phyloP scores from a whole-genome alignment of 257 asterid genomes.

The Capsicum baccatum region DNA sequence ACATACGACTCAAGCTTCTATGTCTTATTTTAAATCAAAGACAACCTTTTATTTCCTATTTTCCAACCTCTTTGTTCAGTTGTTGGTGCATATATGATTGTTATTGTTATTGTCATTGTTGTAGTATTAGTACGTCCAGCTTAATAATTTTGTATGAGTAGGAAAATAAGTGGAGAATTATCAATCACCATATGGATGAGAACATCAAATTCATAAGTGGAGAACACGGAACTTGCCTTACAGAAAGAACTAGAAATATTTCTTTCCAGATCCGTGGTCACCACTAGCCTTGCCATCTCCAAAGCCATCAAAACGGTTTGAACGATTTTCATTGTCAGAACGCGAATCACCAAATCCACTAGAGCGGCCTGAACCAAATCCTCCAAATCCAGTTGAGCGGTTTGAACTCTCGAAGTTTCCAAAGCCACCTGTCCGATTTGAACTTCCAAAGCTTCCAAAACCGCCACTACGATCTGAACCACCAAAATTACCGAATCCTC shows the following conservation, averaged over 20 bases:
- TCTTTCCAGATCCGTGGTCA: conserved; percentile 37
- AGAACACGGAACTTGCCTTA: conserved; percentile 26
- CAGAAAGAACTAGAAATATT: conserved; percentile 34
- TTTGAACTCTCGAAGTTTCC: conserved; percentile 53
- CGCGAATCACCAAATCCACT: conserved; percentile 28
- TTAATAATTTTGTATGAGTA: conserved; percentile 20
- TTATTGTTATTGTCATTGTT: not conserved
- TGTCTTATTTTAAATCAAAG: not conserved
- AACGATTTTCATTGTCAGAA: not conserved
- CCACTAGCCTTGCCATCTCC: conserved; percentile 38
- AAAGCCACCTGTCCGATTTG: conserved; percentile 54
- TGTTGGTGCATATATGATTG: not conserved
- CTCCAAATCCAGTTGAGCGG: conserved; percentile 46
- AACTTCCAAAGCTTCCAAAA: conserved; percentile 51
- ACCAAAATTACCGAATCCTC: conserved; percentile 56
- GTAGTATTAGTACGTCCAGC: not conserved
- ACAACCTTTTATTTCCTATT: not conserved
- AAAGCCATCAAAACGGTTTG: conserved; percentile 18
- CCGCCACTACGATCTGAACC: conserved; percentile 52
- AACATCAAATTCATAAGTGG: conserved; percentile 25
- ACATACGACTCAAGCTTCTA: not conserved
- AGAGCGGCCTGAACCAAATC: conserved; percentile 29
- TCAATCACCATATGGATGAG: not conserved
- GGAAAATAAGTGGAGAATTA: conserved; percentile 19
- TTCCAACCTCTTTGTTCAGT: not conserved